A percentile compares a stretch with the other conserved stretches of the same genome.
phyloP scores from a whole-genome alignment of 257 asterid species.

The Gentiana straminea region DNA sequence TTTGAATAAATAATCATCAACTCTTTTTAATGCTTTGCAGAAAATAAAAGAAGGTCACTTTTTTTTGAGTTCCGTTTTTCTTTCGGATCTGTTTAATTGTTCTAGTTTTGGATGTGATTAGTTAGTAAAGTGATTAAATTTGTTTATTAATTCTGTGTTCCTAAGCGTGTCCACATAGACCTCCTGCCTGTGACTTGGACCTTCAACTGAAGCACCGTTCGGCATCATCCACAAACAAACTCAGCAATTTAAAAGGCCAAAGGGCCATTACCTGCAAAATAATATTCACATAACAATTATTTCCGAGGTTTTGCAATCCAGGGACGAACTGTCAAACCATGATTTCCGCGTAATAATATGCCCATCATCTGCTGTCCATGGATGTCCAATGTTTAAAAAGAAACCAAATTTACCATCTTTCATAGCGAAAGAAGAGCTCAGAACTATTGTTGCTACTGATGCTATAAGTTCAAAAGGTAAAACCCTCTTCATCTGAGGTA shows the following conservation, averaged over 20 bases:
- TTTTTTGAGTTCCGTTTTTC: no score
- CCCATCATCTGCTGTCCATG: conserved; percentile 13
- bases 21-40: no score
- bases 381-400: conserved; percentile 3
- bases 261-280: conserved; percentile 55
- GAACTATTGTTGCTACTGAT: conserved; percentile 39
- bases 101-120: no score
- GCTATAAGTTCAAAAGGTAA: conserved; percentile 27
- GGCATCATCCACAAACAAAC: conserved; percentile 52
- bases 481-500: conserved; percentile 5
- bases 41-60: no score
- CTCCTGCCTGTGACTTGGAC: no score
- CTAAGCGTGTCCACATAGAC: no score
- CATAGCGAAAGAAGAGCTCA: conserved; percentile 45
- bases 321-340: conserved; percentile 38
- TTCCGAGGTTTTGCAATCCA: conserved; percentile 78
- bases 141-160: no score
- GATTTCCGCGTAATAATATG: conserved; percentile 13
- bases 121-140: no score
- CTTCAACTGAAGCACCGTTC: conserved; percentile 9
- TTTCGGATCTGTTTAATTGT: no score
- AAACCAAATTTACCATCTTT: conserved; percentile 28
- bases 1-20: no score
- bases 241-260: no score
- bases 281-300: conserved; percentile 84